Percentiles rank a stretch among this genome's conserved stretches.
These are phyloP conservation scores for Miscanthus lutarioriparius DNA, from an alignment of 176 grass and related monocot species.

Conservation along the genomic window DNA sequence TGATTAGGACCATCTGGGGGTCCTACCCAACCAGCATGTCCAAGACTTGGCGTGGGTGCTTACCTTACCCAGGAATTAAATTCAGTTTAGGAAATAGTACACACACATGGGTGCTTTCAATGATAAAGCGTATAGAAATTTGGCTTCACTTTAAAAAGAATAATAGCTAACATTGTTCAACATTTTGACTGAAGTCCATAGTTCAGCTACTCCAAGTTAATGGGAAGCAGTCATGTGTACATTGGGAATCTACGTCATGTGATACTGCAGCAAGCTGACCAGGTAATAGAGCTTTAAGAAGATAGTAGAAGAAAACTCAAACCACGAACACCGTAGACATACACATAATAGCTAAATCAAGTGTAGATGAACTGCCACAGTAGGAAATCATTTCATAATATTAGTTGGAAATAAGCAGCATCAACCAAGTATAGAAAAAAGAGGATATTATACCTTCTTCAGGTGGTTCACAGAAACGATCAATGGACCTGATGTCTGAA, in stretches of 20 bases:
- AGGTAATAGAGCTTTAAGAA: slow-evolving; percentile 19
- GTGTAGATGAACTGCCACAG: neutral
- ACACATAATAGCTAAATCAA: slow-evolving; percentile 19
- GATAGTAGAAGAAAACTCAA: neutral
- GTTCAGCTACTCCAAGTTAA: neutral
- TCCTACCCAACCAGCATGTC: neutral
- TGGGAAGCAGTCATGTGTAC: neutral
- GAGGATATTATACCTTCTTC: slow-evolving; percentile 74
- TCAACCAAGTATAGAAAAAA: neutral
- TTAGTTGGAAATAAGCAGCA: neutral
- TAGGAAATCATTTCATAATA: slow-evolving; percentile 9
- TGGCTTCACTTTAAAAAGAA: neutral
- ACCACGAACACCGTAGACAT: slow-evolving; percentile 3
- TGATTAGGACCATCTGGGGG: neutral
- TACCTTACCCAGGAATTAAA: neutral
- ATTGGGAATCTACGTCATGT: neutral
- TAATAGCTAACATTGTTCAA: slow-evolving; percentile 4
- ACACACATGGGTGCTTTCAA: neutral
- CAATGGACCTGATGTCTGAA: slow-evolving; percentile 82
- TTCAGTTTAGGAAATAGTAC: neutral
- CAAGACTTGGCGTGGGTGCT: neutral
- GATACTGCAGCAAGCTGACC: neutral
- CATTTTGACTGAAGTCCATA: neutral
- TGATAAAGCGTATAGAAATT: neutral
- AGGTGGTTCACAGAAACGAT: slow-evolving; percentile 90